Conservation (phyloP, 2,329 filamentous ascomycete species). For the Colletotrichum tropicale region DNA sequence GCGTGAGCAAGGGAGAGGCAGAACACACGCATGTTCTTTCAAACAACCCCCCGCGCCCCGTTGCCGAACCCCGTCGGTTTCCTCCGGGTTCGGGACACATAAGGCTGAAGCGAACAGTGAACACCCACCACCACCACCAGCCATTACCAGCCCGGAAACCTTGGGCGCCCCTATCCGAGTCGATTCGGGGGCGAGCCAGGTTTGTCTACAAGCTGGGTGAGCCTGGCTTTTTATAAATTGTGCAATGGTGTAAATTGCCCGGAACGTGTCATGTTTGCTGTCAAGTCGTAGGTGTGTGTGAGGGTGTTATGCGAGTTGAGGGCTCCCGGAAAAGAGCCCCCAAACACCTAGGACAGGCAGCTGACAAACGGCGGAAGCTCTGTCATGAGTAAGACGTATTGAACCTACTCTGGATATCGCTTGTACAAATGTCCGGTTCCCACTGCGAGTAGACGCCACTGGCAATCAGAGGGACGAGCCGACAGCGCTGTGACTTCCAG, state of each 20-base stretch:
- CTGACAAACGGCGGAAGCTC: neutral
- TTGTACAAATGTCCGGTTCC: too few relatives aligned
- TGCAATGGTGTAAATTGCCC: neutral
- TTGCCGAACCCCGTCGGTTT: neutral
- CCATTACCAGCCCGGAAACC: neutral
- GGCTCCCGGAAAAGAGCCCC: neutral
- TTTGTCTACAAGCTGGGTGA: neutral
- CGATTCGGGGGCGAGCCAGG: neutral
- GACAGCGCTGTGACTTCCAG: neutral
- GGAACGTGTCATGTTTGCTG: neutral
- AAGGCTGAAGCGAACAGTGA: neutral
- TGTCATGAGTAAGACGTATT: neutral
- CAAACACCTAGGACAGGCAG: neutral
- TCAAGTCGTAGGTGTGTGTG: neutral
- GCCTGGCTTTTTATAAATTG: neutral
- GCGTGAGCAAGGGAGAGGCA: neutral
- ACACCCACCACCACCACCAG: neutral
- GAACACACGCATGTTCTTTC: neutral
- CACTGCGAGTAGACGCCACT: too few relatives aligned
- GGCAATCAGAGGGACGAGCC: neutral
- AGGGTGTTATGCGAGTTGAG: neutral
- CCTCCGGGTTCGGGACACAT: neutral
- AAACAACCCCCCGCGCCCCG: neutral
- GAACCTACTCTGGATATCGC: neutral
- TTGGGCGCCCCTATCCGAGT: neutral